Conservation (phyloP, 805 yeast genomes). For the Zygosaccharomyces gambellarensis region DNA sequence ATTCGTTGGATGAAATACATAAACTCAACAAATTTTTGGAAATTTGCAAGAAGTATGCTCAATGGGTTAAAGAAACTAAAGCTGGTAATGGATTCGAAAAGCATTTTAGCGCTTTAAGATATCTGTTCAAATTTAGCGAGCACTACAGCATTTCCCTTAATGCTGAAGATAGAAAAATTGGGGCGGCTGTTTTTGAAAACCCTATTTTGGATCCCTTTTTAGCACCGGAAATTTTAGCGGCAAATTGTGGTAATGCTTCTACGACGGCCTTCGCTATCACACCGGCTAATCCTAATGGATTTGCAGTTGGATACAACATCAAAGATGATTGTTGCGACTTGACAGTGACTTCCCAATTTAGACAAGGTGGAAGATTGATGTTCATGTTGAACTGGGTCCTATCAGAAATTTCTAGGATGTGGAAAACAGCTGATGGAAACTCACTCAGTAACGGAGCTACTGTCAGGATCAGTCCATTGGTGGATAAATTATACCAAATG, state of each 20-base stretch:
- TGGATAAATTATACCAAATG: constrained; percentile 33
- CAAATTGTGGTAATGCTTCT: constrained; percentile 91
- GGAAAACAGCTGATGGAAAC: constrained; percentile 26
- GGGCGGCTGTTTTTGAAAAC: constrained; percentile 45
- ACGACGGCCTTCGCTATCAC: constrained; percentile 83
- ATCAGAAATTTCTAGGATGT: constrained; percentile 49
- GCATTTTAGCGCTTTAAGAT: constrained; percentile 60
- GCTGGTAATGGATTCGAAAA: constrained; percentile 67
- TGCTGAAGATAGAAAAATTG: constrained; percentile 28
- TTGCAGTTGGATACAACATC: constrained; percentile 87
- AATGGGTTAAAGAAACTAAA: constrained; percentile 47
- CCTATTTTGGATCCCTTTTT: constrained; percentile 35
- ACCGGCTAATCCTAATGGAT: constrained; percentile 83
- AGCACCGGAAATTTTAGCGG: constrained; percentile 44
- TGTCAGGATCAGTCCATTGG: constrained; percentile 27
- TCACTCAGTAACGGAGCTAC: constrained; percentile 14
- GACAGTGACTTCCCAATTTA: constrained; percentile 80
- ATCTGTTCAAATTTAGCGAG: constrained; percentile 42
- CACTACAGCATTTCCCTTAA: constrained; percentile 34
- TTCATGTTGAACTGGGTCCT: constrained; percentile 69
- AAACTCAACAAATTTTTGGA: constrained; percentile 39
- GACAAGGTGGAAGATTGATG: constrained; percentile 77
- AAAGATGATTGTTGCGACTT: constrained; percentile 74
- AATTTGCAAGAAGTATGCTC: constrained; percentile 49
- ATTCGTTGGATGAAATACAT: constrained; percentile 46